Conservation (phyloP, 768 basidiomycete species). For the Naematelia aurantialba region DNA sequence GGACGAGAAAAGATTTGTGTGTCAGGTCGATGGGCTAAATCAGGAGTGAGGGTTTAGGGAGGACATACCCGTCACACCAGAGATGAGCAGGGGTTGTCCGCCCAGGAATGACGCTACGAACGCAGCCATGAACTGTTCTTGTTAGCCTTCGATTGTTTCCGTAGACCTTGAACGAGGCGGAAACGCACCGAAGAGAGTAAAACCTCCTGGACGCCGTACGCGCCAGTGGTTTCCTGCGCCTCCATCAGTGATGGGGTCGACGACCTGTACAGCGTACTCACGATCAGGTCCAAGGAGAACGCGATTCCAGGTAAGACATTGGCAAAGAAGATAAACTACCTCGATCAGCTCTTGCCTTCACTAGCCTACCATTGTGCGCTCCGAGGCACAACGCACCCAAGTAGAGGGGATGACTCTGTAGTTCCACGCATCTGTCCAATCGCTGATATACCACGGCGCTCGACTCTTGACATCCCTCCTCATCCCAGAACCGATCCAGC, state of each 20-base stretch:
- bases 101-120: constrained; percentile 81
- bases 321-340: constrained; percentile 43
- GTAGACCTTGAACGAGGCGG: background rate
- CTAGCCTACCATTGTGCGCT: constrained; percentile 55
- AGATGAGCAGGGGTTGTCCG: constrained; percentile 85
- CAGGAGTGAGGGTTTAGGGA: background rate
- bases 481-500: constrained; percentile 57
- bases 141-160: background rate
- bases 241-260: background rate
- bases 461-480: constrained; percentile 66
- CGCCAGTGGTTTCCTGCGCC: constrained; percentile 66
- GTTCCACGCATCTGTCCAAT: constrained; percentile 90
- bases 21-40: background rate
- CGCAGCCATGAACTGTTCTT: constrained; percentile 79
- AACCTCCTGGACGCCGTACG: constrained; percentile 87
- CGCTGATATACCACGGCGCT: constrained; percentile 72
- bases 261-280: constrained; percentile 8
- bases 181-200: constrained; percentile 52
- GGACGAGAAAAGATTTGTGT: background rate
- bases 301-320: constrained; percentile 81
- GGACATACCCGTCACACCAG: constrained; percentile 73
- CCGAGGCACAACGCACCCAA: constrained; percentile 72
- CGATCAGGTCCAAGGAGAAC: constrained; percentile 82
- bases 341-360: background rate
- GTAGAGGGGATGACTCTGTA: constrained; percentile 86